These are phyloP conservation scores for Chlorella variabilis DNA, from an alignment of 163 green algal genomes.

Conservation along the genomic window DNA sequence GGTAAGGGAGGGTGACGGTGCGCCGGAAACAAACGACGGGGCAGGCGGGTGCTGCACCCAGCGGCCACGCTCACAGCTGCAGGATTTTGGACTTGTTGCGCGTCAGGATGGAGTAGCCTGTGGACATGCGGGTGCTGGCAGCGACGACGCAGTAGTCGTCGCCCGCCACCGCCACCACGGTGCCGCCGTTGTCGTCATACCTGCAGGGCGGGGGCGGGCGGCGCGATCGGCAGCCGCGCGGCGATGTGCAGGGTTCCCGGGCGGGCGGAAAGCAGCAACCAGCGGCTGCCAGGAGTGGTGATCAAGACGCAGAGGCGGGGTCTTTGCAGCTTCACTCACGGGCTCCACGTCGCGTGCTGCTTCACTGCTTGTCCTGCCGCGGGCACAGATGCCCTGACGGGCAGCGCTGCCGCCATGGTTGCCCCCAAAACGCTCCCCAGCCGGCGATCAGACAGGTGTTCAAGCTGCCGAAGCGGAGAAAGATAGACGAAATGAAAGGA, in stretches of 20 bases:
- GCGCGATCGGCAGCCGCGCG: no score
- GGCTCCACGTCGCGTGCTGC: slow-evolving; percentile 47
- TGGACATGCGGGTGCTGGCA: slow-evolving; percentile 92
- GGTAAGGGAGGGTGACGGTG: no score
- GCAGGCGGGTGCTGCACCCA: no score
- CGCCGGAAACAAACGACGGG: no score
- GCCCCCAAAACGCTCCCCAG: no score
- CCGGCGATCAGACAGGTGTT: no score
- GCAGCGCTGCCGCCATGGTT: slow-evolving; percentile 15
- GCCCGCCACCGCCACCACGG: slow-evolving; percentile 93
- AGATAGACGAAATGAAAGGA: no score
- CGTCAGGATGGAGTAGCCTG: slow-evolving; percentile 96
- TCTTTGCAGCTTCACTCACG: slow-evolving; percentile 48
- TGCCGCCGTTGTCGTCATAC: slow-evolving; percentile 75
- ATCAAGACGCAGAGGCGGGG: background rate
- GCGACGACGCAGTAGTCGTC: slow-evolving; percentile 97
- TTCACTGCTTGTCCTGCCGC: slow-evolving; percentile 22
- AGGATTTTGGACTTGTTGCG: slow-evolving; percentile 80
- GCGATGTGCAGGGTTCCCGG: no score
- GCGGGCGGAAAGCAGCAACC: background rate
- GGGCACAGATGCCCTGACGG: slow-evolving; percentile 27
- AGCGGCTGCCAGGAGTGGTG: background rate
- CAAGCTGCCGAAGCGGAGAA: no score
- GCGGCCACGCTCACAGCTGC: slow-evolving; percentile 64
- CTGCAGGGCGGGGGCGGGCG: no score